A percentile compares a stretch with the other conserved stretches of the same genome.
phyloP scores from a whole-genome alignment of 305 asterid species.

The Withania somnifera region DNA sequence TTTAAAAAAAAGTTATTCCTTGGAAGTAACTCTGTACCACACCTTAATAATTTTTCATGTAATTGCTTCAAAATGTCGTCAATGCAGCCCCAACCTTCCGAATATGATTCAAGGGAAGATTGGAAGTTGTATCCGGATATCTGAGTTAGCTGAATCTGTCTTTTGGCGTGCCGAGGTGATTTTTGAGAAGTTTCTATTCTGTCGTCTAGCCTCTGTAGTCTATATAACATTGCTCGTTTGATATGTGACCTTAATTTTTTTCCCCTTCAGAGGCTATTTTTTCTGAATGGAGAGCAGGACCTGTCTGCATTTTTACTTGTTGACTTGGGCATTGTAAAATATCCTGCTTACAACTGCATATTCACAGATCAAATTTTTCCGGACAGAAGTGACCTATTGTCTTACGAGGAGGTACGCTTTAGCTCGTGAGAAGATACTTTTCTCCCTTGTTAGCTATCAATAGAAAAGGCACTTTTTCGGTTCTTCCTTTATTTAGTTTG shows the following conservation, averaged over 20 bases:
- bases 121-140: conserved; percentile 57
- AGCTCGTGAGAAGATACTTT: background rate
- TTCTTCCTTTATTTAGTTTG: conserved; percentile 4
- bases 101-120: conserved; percentile 39
- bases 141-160: conserved; percentile 60
- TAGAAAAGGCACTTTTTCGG: background rate
- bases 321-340: conserved; percentile 77
- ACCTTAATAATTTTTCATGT: background rate
- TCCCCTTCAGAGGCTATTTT: conserved; percentile 79
- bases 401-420: conserved; percentile 74
- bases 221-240: background rate
- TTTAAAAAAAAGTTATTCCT: background rate
- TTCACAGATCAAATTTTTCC: conserved; percentile 48
- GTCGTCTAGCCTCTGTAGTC: background rate
- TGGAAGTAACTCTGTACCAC: background rate
- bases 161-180: conserved; percentile 94
- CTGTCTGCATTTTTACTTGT: conserved; percentile 77
- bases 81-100: conserved; percentile 50
- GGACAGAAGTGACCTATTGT: conserved; percentile 51
- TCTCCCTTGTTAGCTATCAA: background rate
- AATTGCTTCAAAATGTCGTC: conserved; percentile 13
- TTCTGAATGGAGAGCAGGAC: conserved; percentile 91
- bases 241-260: conserved; percentile 1
- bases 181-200: conserved; percentile 8
- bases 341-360: conserved; percentile 78